Base-by-base conservation (phyloP, 768 basidiomycete species). In the Rhodocollybia butyracea region DNA sequence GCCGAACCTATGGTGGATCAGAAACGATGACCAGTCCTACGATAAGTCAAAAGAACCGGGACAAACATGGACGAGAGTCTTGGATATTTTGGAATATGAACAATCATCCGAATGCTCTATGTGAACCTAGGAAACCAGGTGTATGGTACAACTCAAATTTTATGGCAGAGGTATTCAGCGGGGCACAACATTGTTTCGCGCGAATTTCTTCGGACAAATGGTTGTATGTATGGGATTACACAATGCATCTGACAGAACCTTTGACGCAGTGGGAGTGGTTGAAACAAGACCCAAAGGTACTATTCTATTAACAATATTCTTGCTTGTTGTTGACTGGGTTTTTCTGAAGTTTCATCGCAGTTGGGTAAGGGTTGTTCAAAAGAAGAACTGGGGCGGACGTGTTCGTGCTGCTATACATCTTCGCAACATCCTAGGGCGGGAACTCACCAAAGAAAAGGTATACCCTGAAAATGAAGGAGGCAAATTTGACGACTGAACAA, bases 181-280 rank as follows among this genome's bases (percentile, higher is more conserved):
- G 29, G 8, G 22, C 39, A 27, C 22, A 21, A 10, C 38, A 42
- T 26, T 26, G 41, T 24, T 31, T 43, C 24, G 42, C 42, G 21
- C 17, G 24, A 3, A 43, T 43, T 38, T 27, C 3, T 13, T 5
- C 12, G 0, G 38, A 45, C 1, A 34, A 41, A 2, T 73, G 70
- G 68, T 64, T 66, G 19, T 73, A 71, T 48, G 51, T 66, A 53
- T 71, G 72, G 0, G 60, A 66, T 48, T 74, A 74, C 39, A 57
- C 61, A 26, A 10, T 54, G 0, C 54, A 22, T 1, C 1, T 47
- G 0, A 55, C 60, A 1, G 43, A 51, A 2, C 46, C 62, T 1
- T 53, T 74, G 39, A 67, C 63, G 0, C 46, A 57, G 6, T 52
- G 58, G 42, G 71, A 72, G 57, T 73, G 69, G 69, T 36, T 41